phyloP scores from a whole-genome alignment of 2,329 filamentous ascomycete genomes.

The Cladosporium sp. region DNA sequence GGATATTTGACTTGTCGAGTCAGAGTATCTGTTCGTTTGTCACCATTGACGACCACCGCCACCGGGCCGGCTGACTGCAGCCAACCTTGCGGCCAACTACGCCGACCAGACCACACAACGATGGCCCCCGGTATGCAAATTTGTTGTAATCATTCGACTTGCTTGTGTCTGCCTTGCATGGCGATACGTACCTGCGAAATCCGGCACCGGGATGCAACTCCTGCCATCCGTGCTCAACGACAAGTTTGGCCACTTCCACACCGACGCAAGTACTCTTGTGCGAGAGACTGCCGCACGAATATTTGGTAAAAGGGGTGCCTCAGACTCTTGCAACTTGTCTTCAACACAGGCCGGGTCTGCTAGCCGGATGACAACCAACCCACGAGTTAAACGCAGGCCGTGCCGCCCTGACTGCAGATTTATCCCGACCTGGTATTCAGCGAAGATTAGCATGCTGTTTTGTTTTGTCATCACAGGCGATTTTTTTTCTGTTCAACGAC shows the following conservation, averaged over 20 bases:
- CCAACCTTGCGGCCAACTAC: not conserved
- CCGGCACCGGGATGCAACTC: not conserved
- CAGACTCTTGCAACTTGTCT: not conserved
- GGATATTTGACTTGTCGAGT: not conserved
- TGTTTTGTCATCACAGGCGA: conserved; percentile 3
- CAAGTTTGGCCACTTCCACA: not conserved
- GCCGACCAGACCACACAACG: not conserved
- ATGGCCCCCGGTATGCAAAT: not conserved
- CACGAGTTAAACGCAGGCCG: conserved; percentile 9
- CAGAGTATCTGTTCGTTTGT: not conserved
- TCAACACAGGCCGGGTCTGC: not conserved
- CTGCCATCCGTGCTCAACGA: not conserved
- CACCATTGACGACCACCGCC: not conserved
- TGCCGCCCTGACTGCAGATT: not conserved
- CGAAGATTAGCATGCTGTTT: not conserved
- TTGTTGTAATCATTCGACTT: not conserved
- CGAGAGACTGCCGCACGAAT: not conserved
- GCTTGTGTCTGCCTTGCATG: not conserved
- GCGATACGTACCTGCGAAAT: not conserved
- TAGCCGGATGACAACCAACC: not conserved
- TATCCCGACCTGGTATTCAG: not conserved
- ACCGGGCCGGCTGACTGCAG: not conserved
- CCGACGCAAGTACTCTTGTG: not conserved
- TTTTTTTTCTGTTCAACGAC: not conserved
- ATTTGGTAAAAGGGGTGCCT: conserved; percentile 1